Base-by-base conservation (phyloP, 1,284 basidiomycete species). In the Ceraceosorus bombacis region DNA sequence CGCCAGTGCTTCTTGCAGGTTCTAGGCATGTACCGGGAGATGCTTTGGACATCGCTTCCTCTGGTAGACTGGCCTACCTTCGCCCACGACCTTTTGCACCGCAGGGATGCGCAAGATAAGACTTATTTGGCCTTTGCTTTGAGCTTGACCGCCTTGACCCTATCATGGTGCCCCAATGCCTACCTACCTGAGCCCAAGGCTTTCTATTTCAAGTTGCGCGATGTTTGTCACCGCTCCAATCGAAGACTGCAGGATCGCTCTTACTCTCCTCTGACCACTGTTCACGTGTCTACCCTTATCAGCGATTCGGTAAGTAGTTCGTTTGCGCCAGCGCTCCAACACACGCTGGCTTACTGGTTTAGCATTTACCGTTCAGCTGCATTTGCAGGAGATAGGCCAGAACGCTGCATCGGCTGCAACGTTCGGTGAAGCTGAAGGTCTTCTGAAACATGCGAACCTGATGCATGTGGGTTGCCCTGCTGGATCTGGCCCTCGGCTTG, bases 281-380 rank as follows among this genome's bases (percentile, higher is more conserved):
- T 70, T 4, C 68, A 70, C 40, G 57, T 70, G 51, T 62, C 53
- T 50, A 70, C 68, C 9, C 68, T 71, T 40, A 70, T 70, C 53
- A 68, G 69, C 55, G 66, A 70, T 43, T 68, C 70, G 59, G 43
- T 46, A 15, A 46, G 43, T 46, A 3, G 1, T 27, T 27, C 27
- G 27, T 27, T 27, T 3, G 27, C 27, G 3, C 3, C 3, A 27
- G 27, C 27, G 27, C 27, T 27, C 27, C 27, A 27, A 27, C 27
- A 27, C 27, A 27, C 27, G 27, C 27, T 27, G 27, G 27, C 27
- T 27, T 27, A 27, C 27, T 27, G 27, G 27, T 27, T 27, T 3
- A 27, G 27, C 27, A 27, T 27, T 27, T 27, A 27, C 27, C 27
- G 27, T 27, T 27, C 27, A 27, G 27, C 27, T 27, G 27, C 3